Evolutionary conservation across 306 rosid genomes (phyloP).

Genomic region (Vigna nakashimae): DNA sequence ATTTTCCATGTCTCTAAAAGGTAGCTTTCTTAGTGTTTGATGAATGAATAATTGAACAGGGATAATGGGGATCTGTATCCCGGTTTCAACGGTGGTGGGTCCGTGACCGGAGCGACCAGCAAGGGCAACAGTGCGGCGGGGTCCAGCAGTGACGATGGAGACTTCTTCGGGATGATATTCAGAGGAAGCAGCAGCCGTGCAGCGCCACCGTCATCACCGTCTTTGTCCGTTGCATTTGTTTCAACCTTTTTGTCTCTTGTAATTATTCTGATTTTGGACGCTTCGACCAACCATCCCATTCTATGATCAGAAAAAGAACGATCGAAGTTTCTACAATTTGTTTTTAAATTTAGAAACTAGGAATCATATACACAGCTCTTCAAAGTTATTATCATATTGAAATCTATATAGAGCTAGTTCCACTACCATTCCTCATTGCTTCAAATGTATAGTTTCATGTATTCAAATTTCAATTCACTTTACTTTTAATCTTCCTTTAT

Average conservation of each 20-base stretch:
- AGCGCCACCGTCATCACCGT: slow-evolving; percentile 48
- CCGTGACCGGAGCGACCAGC: slow-evolving; percentile 55
- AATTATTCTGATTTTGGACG: slow-evolving; percentile 61
- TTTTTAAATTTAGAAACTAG: slow-evolving; percentile 32
- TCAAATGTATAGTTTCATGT: slow-evolving; percentile 33
- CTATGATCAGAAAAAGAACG: slow-evolving; percentile 39
- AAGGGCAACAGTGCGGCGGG: slow-evolving; percentile 50
- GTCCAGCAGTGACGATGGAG: slow-evolving; percentile 60
- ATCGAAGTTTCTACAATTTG: slow-evolving; percentile 30
- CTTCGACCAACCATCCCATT: slow-evolving; percentile 53
- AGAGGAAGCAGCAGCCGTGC: slow-evolving; percentile 59
- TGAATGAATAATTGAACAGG: slow-evolving; percentile 56
- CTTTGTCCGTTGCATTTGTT: slow-evolving; percentile 45
- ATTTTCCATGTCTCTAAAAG: neutral
- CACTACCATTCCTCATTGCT: slow-evolving; percentile 12
- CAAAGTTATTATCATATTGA: neutral
- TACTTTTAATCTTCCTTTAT: neutral
- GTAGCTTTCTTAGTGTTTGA: slow-evolving; percentile 19
- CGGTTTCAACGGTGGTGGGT: slow-evolving; percentile 65
- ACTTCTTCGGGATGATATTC: slow-evolving; percentile 86
- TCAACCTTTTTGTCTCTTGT: slow-evolving; percentile 58
- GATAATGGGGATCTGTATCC: slow-evolving; percentile 61
- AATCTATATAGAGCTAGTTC: slow-evolving; percentile 12
- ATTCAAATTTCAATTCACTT: neutral
- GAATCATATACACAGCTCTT: slow-evolving; percentile 40